These are phyloP conservation scores for Endothia cerciana DNA, from an alignment of 2,329 filamentous ascomycete genomes.

Conservation along the genomic window DNA sequence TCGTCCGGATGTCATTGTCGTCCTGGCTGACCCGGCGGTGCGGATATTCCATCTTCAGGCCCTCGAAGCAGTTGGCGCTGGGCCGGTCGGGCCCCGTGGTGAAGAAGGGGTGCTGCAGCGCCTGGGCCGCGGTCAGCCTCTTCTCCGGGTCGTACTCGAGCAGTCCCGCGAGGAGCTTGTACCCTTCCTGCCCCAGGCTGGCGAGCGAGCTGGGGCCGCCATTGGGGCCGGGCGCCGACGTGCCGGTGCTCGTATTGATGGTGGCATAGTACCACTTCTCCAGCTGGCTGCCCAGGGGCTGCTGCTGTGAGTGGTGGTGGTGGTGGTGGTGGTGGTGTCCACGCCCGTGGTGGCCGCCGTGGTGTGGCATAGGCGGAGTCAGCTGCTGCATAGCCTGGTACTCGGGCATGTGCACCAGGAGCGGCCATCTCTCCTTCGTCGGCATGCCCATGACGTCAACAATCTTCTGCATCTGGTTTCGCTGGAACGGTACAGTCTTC, in stretches of 20 bases:
- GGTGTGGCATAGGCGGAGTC: slow-evolving; percentile 53
- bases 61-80: slow-evolving; percentile 86
- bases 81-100: slow-evolving; percentile 68
- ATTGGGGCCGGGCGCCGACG: slow-evolving; percentile 42
- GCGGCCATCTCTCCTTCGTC: slow-evolving; percentile 85
- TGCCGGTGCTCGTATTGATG: slow-evolving; percentile 61
- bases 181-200: slow-evolving; percentile 75
- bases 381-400: slow-evolving; percentile 64
- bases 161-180: slow-evolving; percentile 78
- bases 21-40: slow-evolving; percentile 89
- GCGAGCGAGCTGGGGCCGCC: slow-evolving; percentile 47
- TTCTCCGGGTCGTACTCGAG: slow-evolving; percentile 93
- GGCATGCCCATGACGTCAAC: slow-evolving; percentile 94
- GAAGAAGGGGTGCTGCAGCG: slow-evolving; percentile 92
- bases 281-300: slow-evolving; percentile 53
- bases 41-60: slow-evolving; percentile 85
- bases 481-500: slow-evolving; percentile 95
- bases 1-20: slow-evolving; percentile 92
- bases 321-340: slow-evolving; percentile 48
- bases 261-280: slow-evolving; percentile 82
- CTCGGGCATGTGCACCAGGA: slow-evolving; percentile 84
- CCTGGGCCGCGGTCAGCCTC: slow-evolving; percentile 83
- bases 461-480: slow-evolving; percentile 99
- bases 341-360: slow-evolving; percentile 46
- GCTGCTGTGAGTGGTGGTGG: slow-evolving; percentile 31